Evolutionary conservation across 2,329 filamentous ascomycete genomes (phyloP).

Genomic region (Arthrobotrys sinensis): DNA sequence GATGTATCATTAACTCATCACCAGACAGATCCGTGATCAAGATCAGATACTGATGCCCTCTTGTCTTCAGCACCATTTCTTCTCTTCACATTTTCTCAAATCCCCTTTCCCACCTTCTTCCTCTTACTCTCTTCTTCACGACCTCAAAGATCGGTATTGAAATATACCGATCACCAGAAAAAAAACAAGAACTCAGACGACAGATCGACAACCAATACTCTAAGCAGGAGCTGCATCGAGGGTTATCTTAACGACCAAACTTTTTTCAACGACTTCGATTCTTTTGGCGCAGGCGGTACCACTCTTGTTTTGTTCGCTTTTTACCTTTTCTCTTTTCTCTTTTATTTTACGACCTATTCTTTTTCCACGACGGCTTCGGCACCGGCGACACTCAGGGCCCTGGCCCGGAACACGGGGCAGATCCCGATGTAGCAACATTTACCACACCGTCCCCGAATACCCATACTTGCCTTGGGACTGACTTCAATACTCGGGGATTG

Average conservation of each 20-base stretch:
- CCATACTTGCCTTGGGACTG: neutral
- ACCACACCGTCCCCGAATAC: neutral
- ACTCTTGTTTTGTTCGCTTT: slow-evolving; percentile 10
- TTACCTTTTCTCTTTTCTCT: neutral
- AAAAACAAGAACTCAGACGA: slow-evolving; percentile 52
- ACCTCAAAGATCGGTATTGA: slow-evolving; percentile 5
- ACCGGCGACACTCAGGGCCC: neutral
- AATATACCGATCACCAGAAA: slow-evolving; percentile 37
- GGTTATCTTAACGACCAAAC: slow-evolving; percentile 10
- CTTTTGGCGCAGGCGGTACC: slow-evolving; percentile 18
- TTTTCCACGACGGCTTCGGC: neutral
- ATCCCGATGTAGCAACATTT: slow-evolving; percentile 11
- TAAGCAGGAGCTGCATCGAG: neutral
- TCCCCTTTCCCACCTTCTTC: neutral
- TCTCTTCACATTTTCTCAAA: neutral
- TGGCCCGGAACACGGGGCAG: neutral
- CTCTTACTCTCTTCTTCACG: slow-evolving; percentile 15
- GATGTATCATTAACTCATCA: slow-evolving; percentile 22
- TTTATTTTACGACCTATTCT: slow-evolving; percentile 7
- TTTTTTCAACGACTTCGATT: neutral
- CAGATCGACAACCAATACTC: slow-evolving; percentile 38
- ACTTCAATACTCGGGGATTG: slow-evolving; percentile 1
- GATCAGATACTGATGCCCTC: slow-evolving; percentile 36
- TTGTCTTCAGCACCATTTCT: slow-evolving; percentile 5
- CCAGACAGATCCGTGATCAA: slow-evolving; percentile 22